Evolutionary conservation across 768 basidiomycete species (phyloP).

Genomic region (Ramaria rubella): DNA sequence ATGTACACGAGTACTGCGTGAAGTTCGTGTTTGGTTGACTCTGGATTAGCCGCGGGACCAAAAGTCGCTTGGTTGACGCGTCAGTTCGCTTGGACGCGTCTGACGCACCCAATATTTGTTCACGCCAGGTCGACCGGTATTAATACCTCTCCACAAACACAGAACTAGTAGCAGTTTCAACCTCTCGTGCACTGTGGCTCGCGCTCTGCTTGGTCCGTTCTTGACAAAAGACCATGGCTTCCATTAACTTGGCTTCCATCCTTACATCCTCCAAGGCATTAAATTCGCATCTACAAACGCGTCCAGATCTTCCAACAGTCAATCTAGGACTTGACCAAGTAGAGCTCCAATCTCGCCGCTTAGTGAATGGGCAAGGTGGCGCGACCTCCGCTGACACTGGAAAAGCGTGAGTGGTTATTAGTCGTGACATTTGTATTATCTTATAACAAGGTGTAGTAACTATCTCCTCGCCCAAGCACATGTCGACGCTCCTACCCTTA

Average conservation of each 20-base stretch:
- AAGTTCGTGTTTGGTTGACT: too few relatives aligned
- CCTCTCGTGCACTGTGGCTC: not conserved
- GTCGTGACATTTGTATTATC: constrained; percentile 5
- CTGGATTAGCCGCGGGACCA: too few relatives aligned
- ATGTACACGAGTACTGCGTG: too few relatives aligned
- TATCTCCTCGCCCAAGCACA: constrained; percentile 92
- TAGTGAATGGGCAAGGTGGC: constrained; percentile 66
- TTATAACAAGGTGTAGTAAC: constrained; percentile 44
- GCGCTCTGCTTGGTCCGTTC: not conserved
- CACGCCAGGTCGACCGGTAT: too few relatives aligned
- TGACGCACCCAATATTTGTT: too few relatives aligned
- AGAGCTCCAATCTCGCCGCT: constrained; percentile 82
- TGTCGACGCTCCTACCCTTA: constrained; percentile 86
- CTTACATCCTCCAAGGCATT: constrained; percentile 39
- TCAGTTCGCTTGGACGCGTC: too few relatives aligned
- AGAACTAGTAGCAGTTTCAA: too few relatives aligned
- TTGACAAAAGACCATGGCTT: constrained; percentile 2
- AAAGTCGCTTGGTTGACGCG: too few relatives aligned
- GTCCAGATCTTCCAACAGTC: constrained; percentile 80
- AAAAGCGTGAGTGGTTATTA: constrained; percentile 52
- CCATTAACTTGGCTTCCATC: constrained; percentile 18
- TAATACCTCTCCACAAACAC: too few relatives aligned
- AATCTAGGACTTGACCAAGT: constrained; percentile 91
- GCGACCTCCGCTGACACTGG: constrained; percentile 53
- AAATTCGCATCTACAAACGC: constrained; percentile 61